Evolutionary conservation across 257 asterid species (phyloP), one percentile per base, ranked within the genome.

Genomic region (Henckelia pumila): DNA sequence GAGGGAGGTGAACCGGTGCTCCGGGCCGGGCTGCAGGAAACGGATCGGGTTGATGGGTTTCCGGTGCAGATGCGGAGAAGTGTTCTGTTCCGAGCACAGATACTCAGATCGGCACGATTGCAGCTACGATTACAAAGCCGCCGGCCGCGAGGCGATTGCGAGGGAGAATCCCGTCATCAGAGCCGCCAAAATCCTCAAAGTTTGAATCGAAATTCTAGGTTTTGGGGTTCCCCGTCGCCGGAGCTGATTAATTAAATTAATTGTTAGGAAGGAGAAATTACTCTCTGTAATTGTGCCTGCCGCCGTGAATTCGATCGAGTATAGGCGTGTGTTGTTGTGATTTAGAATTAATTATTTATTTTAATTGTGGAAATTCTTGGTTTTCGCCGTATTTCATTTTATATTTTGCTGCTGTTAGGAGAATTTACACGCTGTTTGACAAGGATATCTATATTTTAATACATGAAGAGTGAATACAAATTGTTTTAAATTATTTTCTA

Each of bases 21-120:
- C 93, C 67, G 87, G 95, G 8, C 64, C 83, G 11, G 90, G 84
- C 1, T 88, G 95, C 78, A 71, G 86, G 78, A 86, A 82, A 71
- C 81, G 83, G 71, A 59, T 88, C 70, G 95, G 93, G 20, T 40
- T 88, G 78, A 71, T 84, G 75, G 95, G 95, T 1, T 85, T 88
- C 70, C 87, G 94, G 28, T 88, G 96, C 78, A 73, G 86, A 2
- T 88, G 96, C 68, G 96, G 96, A 0, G 91, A 86, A 2, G 65
- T 79, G 76, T 88, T 88, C 79, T 88, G 95, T 63, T 76, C 89
- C 14, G 80, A 82, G 82, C 95, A 88, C 56, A 71, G 95, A 68
- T 88, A 88, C 72, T 80, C 95, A 24, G 95, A 88, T 81, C 95
- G 95, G 63, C 95, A 87, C 35, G 89, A 81, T 17, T 87, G 95